Evolutionary conservation across 1,284 basidiomycete species (phyloP).

Genomic region (Apiotrichum mycotoxinovorans): DNA sequence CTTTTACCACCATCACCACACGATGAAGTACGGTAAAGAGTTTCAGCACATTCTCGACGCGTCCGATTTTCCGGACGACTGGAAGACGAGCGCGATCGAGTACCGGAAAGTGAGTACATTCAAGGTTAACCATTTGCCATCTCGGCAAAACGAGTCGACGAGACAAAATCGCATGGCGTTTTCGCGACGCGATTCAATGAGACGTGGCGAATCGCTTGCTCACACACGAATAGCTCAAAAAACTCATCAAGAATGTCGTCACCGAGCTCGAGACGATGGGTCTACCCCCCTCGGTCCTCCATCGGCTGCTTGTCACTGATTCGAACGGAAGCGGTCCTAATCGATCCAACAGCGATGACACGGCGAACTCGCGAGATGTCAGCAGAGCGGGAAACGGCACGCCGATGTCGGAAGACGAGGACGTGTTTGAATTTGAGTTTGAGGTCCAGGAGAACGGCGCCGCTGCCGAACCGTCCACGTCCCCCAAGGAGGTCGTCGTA

Average conservation of each 20-base stretch:
- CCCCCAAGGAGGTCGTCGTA: constrained; percentile 26
- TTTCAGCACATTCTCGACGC: constrained; percentile 49
- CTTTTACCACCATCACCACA: not conserved
- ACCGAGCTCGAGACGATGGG: constrained; percentile 75
- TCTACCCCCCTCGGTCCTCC: constrained; percentile 61
- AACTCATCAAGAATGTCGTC: constrained; percentile 82
- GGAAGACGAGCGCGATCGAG: constrained; percentile 66
- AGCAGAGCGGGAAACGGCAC: not conserved
- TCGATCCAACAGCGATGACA: not conserved
- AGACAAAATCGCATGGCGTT: too few relatives aligned
- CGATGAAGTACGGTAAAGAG: constrained; percentile 51
- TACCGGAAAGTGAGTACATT: constrained; percentile 72
- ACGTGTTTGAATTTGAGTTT: constrained; percentile 46
- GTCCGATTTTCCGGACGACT: constrained; percentile 49
- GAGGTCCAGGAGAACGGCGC: constrained; percentile 29
- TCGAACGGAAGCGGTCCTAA: constrained; percentile 7
- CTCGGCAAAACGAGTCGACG: too few relatives aligned
- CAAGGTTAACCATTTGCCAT: too few relatives aligned
- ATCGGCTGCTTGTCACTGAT: constrained; percentile 52
- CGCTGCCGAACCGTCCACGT: constrained; percentile 9
- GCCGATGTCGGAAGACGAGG: constrained; percentile 14
- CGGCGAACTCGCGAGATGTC: not conserved
- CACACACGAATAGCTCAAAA: constrained; percentile 66
- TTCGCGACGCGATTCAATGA: too few relatives aligned
- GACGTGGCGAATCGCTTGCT: not conserved